Evolutionary conservation across 192 early-diverging fungal species (phyloP).

Genomic region (Backusella luteola): DNA sequence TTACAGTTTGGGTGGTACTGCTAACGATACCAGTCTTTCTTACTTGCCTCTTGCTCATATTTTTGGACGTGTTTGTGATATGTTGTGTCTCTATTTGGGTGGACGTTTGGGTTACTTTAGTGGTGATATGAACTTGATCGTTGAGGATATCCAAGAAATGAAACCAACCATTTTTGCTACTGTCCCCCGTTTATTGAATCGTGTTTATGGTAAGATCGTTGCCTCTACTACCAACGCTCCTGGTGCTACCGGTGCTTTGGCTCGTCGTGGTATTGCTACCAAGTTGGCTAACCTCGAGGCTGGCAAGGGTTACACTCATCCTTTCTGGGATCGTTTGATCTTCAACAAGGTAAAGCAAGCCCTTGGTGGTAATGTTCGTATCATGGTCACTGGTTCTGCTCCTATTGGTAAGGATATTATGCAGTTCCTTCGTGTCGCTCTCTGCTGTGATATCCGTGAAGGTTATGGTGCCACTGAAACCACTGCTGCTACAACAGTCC

Average conservation of each 20-base stretch:
- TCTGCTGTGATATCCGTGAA: slow-evolving; percentile 75
- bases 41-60: slow-evolving; percentile 91
- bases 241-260: slow-evolving; percentile 60
- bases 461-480: slow-evolving; percentile 91
- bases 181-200: slow-evolving; percentile 87
- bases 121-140: slow-evolving; percentile 65
- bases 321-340: slow-evolving; percentile 87
- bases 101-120: slow-evolving; percentile 76
- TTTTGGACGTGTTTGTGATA: slow-evolving; percentile 69
- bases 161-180: slow-evolving; percentile 82
- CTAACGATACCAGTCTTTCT: slow-evolving; percentile 42
- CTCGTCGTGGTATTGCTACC: slow-evolving; percentile 53
- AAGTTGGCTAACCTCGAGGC: slow-evolving; percentile 63
- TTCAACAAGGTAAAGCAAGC: slow-evolving; percentile 73
- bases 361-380: slow-evolving; percentile 81
- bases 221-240: slow-evolving; percentile 56
- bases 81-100: slow-evolving; percentile 52
- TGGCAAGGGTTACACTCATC: slow-evolving; percentile 64
- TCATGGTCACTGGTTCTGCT: slow-evolving; percentile 84
- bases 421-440: slow-evolving; percentile 79
- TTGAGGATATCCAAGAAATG: slow-evolving; percentile 80
- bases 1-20: slow-evolving; percentile 5
- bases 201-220: slow-evolving; percentile 81
- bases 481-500: slow-evolving; percentile 53
- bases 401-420: slow-evolving; percentile 81